These are phyloP conservation scores for Colletotrichum scovillei DNA, from an alignment of 2,329 filamentous ascomycete species.

Conservation along the genomic window DNA sequence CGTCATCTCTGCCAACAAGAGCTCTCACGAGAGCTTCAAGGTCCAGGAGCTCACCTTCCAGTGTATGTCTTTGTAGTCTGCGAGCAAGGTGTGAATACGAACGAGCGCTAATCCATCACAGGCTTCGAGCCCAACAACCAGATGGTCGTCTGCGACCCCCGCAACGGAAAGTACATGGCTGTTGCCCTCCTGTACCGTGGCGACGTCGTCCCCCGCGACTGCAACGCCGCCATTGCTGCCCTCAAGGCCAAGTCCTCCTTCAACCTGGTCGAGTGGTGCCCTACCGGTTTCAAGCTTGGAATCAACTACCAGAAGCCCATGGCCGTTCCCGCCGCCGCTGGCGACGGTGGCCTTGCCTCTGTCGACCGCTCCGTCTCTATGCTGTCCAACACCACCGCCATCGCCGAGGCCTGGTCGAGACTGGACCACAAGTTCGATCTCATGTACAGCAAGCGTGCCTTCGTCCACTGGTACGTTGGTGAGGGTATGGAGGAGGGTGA, in stretches of 20 bases:
- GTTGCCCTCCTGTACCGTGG: constrained; percentile 79
- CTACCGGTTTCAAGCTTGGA: constrained; percentile 80
- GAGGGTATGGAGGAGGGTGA: constrained; percentile 95
- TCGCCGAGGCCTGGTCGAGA: constrained; percentile 78
- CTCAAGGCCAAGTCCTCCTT: constrained; percentile 79
- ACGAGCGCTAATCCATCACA: constrained; percentile 47
- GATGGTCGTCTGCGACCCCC: constrained; percentile 81
- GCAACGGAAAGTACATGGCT: constrained; percentile 82
- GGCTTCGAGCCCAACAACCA: constrained; percentile 84
- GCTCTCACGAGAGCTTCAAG: constrained; percentile 89
- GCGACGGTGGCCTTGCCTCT: constrained; percentile 69
- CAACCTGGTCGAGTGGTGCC: constrained; percentile 81
- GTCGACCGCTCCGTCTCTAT: constrained; percentile 75
- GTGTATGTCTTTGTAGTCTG: constrained; percentile 61
- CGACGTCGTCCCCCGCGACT: constrained; percentile 77
- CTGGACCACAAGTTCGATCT: constrained; percentile 82
- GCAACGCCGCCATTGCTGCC: constrained; percentile 72
- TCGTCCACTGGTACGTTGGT: constrained; percentile 85
- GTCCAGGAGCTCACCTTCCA: constrained; percentile 81
- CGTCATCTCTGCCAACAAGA: constrained; percentile 79
- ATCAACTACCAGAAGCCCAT: constrained; percentile 80
- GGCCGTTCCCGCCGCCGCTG: constrained; percentile 63
- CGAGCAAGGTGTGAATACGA: neutral
- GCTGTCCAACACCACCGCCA: constrained; percentile 81
- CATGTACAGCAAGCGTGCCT: constrained; percentile 83